These are phyloP conservation scores for Suhomyces wounanorum DNA, from an alignment of 1,139 yeast genomes.

Conservation along the genomic window DNA sequence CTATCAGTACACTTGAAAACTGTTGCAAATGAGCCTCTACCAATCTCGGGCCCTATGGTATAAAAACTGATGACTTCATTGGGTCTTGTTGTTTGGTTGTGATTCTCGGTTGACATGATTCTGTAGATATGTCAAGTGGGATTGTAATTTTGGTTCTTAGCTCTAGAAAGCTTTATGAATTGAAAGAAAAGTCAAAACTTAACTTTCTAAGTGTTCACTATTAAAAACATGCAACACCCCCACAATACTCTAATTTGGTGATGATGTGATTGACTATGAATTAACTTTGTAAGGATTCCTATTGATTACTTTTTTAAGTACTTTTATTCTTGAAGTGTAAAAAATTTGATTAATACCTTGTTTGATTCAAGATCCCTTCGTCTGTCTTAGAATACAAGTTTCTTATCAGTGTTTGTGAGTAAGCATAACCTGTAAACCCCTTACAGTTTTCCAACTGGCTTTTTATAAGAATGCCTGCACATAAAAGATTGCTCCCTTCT, in stretches of 20 bases:
- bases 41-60: constrained; percentile 73
- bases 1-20: constrained; percentile 62
- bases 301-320: background rate
- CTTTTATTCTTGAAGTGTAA: background rate
- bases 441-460: background rate
- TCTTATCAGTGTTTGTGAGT: background rate
- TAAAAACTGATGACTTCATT: constrained; percentile 42
- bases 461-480: background rate
- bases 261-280: background rate
- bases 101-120: background rate
- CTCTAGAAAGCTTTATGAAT: background rate
- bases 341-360: background rate
- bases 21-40: constrained; percentile 92
- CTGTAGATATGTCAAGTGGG: background rate
- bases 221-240: background rate
- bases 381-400: background rate
- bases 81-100: constrained; percentile 1
- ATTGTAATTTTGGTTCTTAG: background rate
- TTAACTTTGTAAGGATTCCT: background rate
- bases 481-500: background rate
- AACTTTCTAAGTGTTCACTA: background rate
- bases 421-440: background rate
- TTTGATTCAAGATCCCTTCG: background rate
- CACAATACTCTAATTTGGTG: background rate
- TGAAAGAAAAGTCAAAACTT: background rate